Evolutionary conservation across 495 filamentous ascomycete genomes (phyloP).

Genomic region (Oidiodendron maius): DNA sequence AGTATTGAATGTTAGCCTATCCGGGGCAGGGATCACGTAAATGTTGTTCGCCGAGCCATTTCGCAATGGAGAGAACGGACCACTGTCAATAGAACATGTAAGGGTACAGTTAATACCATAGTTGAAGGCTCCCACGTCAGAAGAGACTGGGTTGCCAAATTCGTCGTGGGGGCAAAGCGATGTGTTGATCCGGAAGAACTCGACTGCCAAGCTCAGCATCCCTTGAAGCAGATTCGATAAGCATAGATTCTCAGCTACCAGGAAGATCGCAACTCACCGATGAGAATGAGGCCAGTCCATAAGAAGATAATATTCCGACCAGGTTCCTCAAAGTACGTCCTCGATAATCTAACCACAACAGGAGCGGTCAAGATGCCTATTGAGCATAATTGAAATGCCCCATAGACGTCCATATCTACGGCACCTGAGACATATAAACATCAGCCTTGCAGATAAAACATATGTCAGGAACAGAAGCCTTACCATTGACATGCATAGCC

Average conservation of each 20-base stretch:
- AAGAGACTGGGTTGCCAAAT: constrained; percentile 28
- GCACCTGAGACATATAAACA: constrained; percentile 36
- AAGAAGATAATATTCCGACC: constrained; percentile 56
- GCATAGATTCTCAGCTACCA: not conserved
- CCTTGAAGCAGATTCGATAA: constrained; percentile 27
- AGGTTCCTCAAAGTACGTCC: constrained; percentile 53
- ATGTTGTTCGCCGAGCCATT: constrained; percentile 43
- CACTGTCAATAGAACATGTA: constrained; percentile 30
- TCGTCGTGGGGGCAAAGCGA: constrained; percentile 34
- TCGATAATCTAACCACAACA: constrained; percentile 46
- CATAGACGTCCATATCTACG: constrained; percentile 60
- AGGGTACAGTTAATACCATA: constrained; percentile 36
- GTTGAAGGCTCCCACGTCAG: constrained; percentile 27
- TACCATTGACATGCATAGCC: constrained; percentile 43
- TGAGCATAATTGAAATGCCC: constrained; percentile 56
- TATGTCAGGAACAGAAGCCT: constrained; percentile 16
- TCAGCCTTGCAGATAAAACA: not conserved
- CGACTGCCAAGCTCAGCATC: constrained; percentile 49
- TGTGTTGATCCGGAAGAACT: constrained; percentile 46
- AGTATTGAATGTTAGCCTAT: constrained; percentile 43
- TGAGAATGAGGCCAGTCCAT: constrained; percentile 51
- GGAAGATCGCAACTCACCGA: constrained; percentile 31
- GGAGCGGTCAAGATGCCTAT: constrained; percentile 57
- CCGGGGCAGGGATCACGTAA: constrained; percentile 48
- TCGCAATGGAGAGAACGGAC: constrained; percentile 45